These are phyloP conservation scores for Rhodosporidiobolus sp. DNA, from an alignment of 768 basidiomycete genomes.

Conservation along the genomic window DNA sequence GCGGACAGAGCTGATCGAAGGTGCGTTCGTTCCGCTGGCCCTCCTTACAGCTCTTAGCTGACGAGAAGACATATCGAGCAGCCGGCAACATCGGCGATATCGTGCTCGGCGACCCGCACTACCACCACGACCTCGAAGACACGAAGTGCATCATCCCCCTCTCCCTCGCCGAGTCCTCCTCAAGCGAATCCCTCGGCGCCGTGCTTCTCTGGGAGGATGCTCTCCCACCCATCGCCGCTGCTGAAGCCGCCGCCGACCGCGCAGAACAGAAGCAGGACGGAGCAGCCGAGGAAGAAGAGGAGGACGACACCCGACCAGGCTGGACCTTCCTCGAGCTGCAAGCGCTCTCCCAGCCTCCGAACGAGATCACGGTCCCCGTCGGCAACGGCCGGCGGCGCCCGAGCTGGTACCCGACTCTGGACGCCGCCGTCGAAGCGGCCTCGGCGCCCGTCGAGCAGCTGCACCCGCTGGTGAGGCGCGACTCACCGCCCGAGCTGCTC, in stretches of 20 bases:
- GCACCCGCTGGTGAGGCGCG: neutral
- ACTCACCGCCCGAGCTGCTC: conserved; percentile 5
- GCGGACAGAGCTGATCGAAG: conserved; percentile 7
- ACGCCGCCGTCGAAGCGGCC: neutral
- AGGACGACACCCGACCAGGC: conserved; percentile 6
- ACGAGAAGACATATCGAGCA: neutral
- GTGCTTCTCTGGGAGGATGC: conserved; percentile 12
- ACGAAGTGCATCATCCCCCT: conserved; percentile 3
- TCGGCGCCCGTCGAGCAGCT: neutral
- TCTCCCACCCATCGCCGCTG: neutral
- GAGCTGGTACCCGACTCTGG: conserved; percentile 4
- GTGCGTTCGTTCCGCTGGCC: neutral
- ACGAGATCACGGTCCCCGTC: neutral
- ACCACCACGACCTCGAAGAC: conserved; percentile 10
- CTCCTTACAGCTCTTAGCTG: neutral
- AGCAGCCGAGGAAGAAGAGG: neutral
- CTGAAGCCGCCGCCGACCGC: neutral
- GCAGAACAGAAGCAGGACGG: neutral
- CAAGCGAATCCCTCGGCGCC: neutral
- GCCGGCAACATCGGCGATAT: conserved; percentile 11
- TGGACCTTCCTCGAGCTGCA: conserved; percentile 21
- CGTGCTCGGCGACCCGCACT: conserved; percentile 1
- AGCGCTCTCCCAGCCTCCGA: neutral
- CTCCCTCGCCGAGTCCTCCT: neutral
- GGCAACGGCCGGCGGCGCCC: neutral